phyloP scores from a whole-genome alignment of 495 filamentous ascomycete genomes.

The Thermothielavioides terrestris region DNA sequence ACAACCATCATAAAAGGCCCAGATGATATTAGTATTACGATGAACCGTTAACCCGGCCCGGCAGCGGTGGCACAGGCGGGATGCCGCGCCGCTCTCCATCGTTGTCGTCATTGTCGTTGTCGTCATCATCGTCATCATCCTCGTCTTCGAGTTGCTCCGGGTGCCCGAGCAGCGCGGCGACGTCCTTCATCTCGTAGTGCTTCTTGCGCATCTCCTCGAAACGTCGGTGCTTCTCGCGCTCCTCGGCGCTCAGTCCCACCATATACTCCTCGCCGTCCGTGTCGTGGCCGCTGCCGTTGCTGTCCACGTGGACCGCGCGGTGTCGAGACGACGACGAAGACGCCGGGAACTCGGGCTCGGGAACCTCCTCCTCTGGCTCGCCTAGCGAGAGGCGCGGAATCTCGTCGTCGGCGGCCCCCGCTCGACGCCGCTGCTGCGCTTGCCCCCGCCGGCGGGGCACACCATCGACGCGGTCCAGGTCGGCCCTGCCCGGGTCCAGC shows the following conservation, averaged over 20 bases:
- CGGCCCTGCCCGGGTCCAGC: conserved; percentile 26
- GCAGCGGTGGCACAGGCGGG: conserved; percentile 31
- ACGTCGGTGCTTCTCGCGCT: conserved; percentile 75
- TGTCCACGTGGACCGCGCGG: conserved; percentile 60
- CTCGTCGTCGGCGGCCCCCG: conserved; percentile 45
- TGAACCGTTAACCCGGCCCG: conserved; percentile 19
- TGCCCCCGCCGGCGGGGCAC: conserved; percentile 8
- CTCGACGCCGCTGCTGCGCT: background rate
- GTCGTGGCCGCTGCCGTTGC: conserved; percentile 46
- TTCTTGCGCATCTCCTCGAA: conserved; percentile 88
- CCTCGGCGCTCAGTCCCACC: conserved; percentile 61
- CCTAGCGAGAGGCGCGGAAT: conserved; percentile 89
- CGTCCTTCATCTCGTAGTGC: conserved; percentile 98
- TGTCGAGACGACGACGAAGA: conserved; percentile 27
- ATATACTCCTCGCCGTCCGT: conserved; percentile 46
- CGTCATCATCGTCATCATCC: conserved; percentile 21
- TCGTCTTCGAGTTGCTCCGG: conserved; percentile 43
- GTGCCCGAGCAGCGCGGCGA: conserved; percentile 76
- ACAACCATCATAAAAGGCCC: too few relatives aligned
- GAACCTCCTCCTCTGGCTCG: conserved; percentile 74
- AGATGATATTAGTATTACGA: too few relatives aligned
- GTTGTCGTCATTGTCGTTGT: conserved; percentile 5
- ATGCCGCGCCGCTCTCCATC: conserved; percentile 1
- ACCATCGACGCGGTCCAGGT: conserved; percentile 31
- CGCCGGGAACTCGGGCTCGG: conserved; percentile 34